A percentile compares a stretch with the other conserved stretches of the same genome.
phyloP scores from a whole-genome alignment of 257 asterid species.

The Solanum boliviense region DNA sequence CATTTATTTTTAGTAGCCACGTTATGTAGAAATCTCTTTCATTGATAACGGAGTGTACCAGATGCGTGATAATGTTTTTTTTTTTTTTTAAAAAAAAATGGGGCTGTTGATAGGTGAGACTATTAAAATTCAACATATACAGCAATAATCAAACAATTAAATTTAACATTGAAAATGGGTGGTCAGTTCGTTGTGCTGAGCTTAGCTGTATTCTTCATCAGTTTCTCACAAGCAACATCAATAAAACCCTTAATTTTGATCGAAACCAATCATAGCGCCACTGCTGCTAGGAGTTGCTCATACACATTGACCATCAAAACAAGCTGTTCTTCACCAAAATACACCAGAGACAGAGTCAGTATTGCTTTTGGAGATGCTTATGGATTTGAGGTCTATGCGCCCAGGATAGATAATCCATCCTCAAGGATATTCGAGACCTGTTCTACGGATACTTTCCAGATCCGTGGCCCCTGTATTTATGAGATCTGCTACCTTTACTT shows the following conservation, averaged over 20 bases:
- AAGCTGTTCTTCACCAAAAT: constrained; percentile 28
- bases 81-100: neutral
- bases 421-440: constrained; percentile 26
- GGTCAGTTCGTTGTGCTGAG: neutral
- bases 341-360: constrained; percentile 31
- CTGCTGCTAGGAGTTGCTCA: constrained; percentile 13
- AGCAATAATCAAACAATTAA: neutral
- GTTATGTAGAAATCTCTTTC: neutral
- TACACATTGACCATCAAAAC: constrained; percentile 33
- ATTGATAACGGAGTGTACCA: neutral
- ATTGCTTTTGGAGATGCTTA: constrained; percentile 36
- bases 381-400: constrained; percentile 30
- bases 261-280: neutral
- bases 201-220: neutral
- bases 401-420: constrained; percentile 20
- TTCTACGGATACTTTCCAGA: constrained; percentile 24
- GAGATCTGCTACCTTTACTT: constrained; percentile 20
- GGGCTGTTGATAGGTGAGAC: neutral
- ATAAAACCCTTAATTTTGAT: neutral
- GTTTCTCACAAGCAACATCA: neutral
- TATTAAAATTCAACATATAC: neutral
- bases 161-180: neutral
- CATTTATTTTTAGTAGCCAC: neutral
- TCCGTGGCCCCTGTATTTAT: constrained; percentile 18
- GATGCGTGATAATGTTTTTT: neutral